A percentile compares a stretch with the other conserved stretches of the same genome.
Evolutionary conservation across 768 basidiomycete species (phyloP).

Genomic region (Clavaria fumosa): DNA sequence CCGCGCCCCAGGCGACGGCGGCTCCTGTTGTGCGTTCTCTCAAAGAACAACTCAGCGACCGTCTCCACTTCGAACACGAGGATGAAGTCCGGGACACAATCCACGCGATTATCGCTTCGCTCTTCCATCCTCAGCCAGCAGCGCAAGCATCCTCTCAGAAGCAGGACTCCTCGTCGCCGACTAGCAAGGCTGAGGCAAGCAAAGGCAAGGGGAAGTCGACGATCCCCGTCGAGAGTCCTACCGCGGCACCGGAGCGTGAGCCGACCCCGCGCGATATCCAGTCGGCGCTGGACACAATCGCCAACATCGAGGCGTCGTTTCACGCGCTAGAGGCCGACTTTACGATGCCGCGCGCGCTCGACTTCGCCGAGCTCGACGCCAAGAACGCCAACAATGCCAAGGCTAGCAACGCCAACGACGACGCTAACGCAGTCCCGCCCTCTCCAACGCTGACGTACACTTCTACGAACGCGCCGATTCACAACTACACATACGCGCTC

Average conservation of each 20-base stretch:
- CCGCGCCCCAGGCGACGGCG: too few relatives aligned
- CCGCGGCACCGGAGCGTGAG: too few relatives aligned
- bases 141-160: not conserved
- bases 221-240: conserved; percentile 6
- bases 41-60: conserved; percentile 20
- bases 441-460: conserved; percentile 38
- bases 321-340: conserved; percentile 23
- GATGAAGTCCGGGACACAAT: conserved; percentile 26
- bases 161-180: conserved; percentile 1
- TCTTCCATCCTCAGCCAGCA: conserved; percentile 11
- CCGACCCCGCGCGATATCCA: conserved; percentile 18
- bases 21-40: conserved; percentile 12
- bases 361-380: conserved; percentile 25
- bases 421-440: conserved; percentile 10
- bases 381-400: conserved; percentile 12
- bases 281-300: conserved; percentile 24
- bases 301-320: conserved; percentile 28
- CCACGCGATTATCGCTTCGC: conserved; percentile 25
- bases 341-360: conserved; percentile 24
- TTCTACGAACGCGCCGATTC: conserved; percentile 40
- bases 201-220: conserved; percentile 28
- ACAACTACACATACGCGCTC: conserved; percentile 47
- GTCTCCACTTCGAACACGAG: conserved; percentile 17
- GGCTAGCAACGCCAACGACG: conserved; percentile 11
- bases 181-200: conserved; percentile 5